These are phyloP conservation scores for Ballota nigra DNA, from an alignment of 257 asterid species.

Conservation along the genomic window DNA sequence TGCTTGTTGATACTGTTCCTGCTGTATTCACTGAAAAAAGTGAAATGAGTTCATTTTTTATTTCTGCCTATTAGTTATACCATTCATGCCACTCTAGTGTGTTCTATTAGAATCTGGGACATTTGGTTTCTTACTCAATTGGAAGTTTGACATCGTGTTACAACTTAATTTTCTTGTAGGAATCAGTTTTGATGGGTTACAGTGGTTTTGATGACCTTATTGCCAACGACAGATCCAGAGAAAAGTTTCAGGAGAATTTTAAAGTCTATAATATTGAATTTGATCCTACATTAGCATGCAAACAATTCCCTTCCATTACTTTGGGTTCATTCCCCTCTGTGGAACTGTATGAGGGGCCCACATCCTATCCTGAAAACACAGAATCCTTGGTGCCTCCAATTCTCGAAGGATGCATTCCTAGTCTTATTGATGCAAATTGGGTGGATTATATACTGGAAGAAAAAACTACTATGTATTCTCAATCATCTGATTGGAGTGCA, in stretches of 20 bases:
- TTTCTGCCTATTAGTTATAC: neutral
- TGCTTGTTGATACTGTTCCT: constrained; percentile 5
- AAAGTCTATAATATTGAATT: constrained; percentile 40
- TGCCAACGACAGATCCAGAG: constrained; percentile 37
- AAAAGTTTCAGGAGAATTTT: constrained; percentile 37
- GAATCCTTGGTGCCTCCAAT: constrained; percentile 50
- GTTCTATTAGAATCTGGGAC: neutral
- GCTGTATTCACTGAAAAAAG: neutral
- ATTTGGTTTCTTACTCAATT: neutral
- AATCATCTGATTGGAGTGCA: constrained; percentile 30
- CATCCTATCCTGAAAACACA: constrained; percentile 37
- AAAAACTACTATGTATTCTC: constrained; percentile 30
- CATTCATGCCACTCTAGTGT: neutral
- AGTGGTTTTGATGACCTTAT: constrained; percentile 58
- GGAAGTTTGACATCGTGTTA: constrained; percentile 13
- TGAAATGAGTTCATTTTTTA: neutral
- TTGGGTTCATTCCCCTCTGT: constrained; percentile 66
- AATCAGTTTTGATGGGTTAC: constrained; percentile 60
- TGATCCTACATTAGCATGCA: constrained; percentile 60
- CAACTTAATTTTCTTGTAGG: constrained; percentile 51
- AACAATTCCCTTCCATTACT: constrained; percentile 67
- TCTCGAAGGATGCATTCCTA: constrained; percentile 51
- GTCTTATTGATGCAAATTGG: constrained; percentile 46
- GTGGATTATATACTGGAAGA: constrained; percentile 43
- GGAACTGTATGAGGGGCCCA: constrained; percentile 64